Evolutionary conservation across 2,329 filamentous ascomycete genomes (phyloP).

Genomic region (Madurella fahalii): DNA sequence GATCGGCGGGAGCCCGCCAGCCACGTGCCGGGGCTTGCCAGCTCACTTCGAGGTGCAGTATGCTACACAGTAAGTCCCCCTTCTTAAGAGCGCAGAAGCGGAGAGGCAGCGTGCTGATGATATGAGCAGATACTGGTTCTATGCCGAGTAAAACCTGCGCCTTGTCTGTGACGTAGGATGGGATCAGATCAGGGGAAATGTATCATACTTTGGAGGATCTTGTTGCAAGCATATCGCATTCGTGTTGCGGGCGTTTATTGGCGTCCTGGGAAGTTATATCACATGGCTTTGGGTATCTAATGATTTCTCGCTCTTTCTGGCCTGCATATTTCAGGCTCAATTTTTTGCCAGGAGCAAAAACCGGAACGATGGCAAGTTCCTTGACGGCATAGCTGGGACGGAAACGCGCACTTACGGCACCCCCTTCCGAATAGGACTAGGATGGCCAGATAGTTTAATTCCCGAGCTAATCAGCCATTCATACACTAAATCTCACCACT

Average conservation of each 20-base stretch:
- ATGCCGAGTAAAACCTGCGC: constrained; percentile 13
- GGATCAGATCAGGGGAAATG: not conserved
- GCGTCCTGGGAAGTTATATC: constrained; percentile 1
- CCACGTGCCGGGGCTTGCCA: constrained; percentile 63
- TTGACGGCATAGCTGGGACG: too few relatives aligned
- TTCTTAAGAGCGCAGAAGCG: not conserved
- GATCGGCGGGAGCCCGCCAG: constrained; percentile 72
- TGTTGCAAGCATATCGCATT: constrained; percentile 3
- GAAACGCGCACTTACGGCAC: too few relatives aligned
- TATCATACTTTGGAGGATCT: not conserved
- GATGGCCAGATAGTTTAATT: too few relatives aligned
- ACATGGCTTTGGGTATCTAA: not conserved
- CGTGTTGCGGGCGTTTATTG: constrained; percentile 2
- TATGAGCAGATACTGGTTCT: constrained; percentile 20
- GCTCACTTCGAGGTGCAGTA: constrained; percentile 72
- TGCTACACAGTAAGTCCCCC: constrained; percentile 68
- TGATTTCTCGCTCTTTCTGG: not conserved
- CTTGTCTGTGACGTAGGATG: not conserved
- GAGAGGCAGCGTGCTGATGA: constrained; percentile 5
- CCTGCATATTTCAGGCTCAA: not conserved
- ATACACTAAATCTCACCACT: too few relatives aligned
- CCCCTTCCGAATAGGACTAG: too few relatives aligned
- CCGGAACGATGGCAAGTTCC: too few relatives aligned
- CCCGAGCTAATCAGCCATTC: too few relatives aligned
- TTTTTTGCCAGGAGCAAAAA: constrained; percentile 16